Percentiles rank a stretch among this genome's conserved stretches.
These are phyloP conservation scores for Aspergillus sclerotiicarbonarius DNA, from an alignment of 495 filamentous ascomycete genomes.

Conservation along the genomic window DNA sequence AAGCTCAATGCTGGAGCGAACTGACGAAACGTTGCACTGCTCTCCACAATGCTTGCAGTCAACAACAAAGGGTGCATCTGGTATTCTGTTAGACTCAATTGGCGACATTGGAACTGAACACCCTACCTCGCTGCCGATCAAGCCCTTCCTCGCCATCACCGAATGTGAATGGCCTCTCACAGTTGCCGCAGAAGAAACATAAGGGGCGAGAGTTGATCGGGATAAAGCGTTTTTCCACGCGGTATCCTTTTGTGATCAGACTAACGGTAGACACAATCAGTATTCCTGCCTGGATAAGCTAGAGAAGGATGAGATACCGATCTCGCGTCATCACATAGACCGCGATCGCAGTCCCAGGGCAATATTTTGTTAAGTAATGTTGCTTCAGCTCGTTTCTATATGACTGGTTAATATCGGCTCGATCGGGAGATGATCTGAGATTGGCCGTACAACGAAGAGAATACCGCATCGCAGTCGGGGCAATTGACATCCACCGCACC, in stretches of 20 bases:
- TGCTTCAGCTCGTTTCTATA: slow-evolving; percentile 26
- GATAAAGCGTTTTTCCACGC: slow-evolving; percentile 30
- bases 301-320: slow-evolving; percentile 17
- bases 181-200: slow-evolving; percentile 26
- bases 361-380: slow-evolving; percentile 30
- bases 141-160: slow-evolving; percentile 18
- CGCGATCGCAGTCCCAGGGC: slow-evolving; percentile 26
- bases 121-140: slow-evolving; percentile 20
- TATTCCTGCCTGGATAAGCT: neutral
- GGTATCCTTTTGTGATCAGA: slow-evolving; percentile 33
- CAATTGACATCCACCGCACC: slow-evolving; percentile 27
- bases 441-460: slow-evolving; percentile 25
- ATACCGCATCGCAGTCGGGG: slow-evolving; percentile 31
- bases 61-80: slow-evolving; percentile 18
- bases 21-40: slow-evolving; percentile 27
- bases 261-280: slow-evolving; percentile 12
- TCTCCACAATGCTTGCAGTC: slow-evolving; percentile 26
- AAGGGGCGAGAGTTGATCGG: slow-evolving; percentile 26
- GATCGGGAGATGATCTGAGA: neutral
- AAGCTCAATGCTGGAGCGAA: neutral
- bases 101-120: neutral
- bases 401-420: slow-evolving; percentile 1
- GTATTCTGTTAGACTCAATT: slow-evolving; percentile 7
- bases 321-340: slow-evolving; percentile 35
- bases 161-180: slow-evolving; percentile 24